Evolutionary conservation across 805 yeast genomes (phyloP).

Genomic region (Blastobotrys robertii): DNA sequence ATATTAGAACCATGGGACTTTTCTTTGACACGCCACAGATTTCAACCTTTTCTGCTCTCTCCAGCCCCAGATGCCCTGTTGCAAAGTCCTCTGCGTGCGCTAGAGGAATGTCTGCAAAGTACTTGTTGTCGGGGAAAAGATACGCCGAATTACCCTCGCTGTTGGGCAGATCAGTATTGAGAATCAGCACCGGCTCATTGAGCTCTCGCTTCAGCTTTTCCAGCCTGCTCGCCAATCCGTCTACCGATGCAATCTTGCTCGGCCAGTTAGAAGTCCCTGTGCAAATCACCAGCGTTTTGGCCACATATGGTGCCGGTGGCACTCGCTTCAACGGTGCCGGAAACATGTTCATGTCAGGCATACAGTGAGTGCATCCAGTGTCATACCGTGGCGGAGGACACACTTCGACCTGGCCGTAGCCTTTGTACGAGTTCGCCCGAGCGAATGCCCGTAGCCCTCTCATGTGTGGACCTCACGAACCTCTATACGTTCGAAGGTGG

Average conservation of each 20-base stretch:
- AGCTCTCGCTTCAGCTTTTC: not conserved
- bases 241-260: slow-evolving; percentile 41
- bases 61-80: slow-evolving; percentile 17
- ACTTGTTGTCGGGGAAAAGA: slow-evolving; percentile 45
- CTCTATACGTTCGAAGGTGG: no score
- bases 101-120: slow-evolving; percentile 15
- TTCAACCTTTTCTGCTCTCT: slow-evolving; percentile 18
- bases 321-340: slow-evolving; percentile 33
- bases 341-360: slow-evolving; percentile 30
- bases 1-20: slow-evolving; percentile 37
- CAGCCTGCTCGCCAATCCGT: slow-evolving; percentile 26
- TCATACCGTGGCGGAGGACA: slow-evolving; percentile 47
- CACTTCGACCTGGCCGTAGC: no score
- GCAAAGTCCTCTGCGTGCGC: slow-evolving; percentile 29
- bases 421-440: no score
- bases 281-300: slow-evolving; percentile 48
- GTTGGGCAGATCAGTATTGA: slow-evolving; percentile 3
- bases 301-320: slow-evolving; percentile 40
- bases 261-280: slow-evolving; percentile 35
- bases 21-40: not conserved
- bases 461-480: no score
- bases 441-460: no score
- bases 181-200: slow-evolving; percentile 3
- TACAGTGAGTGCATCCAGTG: slow-evolving; percentile 57
- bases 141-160: slow-evolving; percentile 26